Conservation (phyloP, 169 alveolate species). For the Plasmodium sp. region DNA sequence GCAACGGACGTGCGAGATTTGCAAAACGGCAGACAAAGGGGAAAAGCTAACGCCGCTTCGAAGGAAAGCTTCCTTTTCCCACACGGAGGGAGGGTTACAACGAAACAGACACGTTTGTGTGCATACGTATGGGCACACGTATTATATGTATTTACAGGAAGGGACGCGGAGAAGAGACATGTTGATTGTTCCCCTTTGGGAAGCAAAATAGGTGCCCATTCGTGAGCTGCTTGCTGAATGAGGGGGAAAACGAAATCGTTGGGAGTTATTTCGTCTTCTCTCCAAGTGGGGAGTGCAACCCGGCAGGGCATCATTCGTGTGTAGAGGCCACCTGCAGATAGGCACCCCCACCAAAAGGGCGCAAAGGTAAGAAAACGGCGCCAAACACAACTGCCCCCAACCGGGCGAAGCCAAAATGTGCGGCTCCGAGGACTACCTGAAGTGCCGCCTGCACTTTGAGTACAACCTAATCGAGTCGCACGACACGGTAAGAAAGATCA, state of each 20-base stretch:
- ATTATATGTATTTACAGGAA: not conserved
- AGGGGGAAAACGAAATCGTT: not conserved
- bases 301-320: not conserved
- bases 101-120: not conserved
- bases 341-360: not conserved
- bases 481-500: conserved; percentile 38
- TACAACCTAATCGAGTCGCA: conserved; percentile 23
- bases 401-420: not conserved
- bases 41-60: not conserved
- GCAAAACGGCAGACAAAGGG: not conserved
- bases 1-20: not conserved
- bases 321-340: not conserved
- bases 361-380: not conserved
- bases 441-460: conserved; percentile 21
- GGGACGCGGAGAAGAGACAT: not conserved
- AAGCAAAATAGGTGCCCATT: not conserved
- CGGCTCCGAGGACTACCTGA: not conserved
- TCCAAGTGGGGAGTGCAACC: not conserved
- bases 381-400: not conserved
- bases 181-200: not conserved
- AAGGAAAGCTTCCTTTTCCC: not conserved
- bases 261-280: not conserved
- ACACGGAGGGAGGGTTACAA: not conserved
- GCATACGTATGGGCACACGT: not conserved
- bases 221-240: not conserved